These are phyloP conservation scores for Botrytis fragariae DNA, from an alignment of 2,329 filamentous ascomycete genomes.

Conservation along the genomic window DNA sequence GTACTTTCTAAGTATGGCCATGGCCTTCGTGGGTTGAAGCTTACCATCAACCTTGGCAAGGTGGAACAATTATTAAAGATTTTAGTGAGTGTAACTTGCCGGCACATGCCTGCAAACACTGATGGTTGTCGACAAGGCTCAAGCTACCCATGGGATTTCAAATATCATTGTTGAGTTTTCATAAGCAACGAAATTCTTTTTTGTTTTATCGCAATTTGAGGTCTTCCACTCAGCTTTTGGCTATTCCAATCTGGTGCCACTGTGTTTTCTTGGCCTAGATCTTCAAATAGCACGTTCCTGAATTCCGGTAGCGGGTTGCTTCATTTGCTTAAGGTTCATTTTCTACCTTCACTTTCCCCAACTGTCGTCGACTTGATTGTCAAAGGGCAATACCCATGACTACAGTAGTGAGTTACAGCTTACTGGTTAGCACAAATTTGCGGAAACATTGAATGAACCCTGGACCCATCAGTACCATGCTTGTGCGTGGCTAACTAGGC, in stretches of 20 bases:
- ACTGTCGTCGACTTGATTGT: background rate
- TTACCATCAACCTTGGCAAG: background rate
- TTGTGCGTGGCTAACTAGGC: background rate
- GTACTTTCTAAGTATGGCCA: background rate
- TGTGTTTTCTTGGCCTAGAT: background rate
- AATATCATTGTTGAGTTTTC: background rate
- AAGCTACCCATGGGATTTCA: background rate
- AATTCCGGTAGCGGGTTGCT: background rate
- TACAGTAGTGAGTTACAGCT: background rate
- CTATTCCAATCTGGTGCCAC: background rate
- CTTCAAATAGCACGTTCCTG: background rate
- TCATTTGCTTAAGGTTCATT: slow-evolving; percentile 2
- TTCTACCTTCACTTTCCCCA: background rate
- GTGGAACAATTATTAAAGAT: background rate
- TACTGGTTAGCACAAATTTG: background rate
- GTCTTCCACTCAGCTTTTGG: background rate
- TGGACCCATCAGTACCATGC: background rate
- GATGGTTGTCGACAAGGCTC: background rate
- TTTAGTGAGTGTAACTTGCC: background rate
- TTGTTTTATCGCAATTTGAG: background rate
- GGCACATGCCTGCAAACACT: background rate
- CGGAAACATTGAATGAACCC: background rate
- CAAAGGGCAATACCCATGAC: background rate
- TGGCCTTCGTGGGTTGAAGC: background rate
- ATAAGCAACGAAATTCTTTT: background rate